Evolutionary conservation across 768 basidiomycete species (phyloP), one percentile per base, ranked within the genome.

Genomic region (Phylloporus rhodoxanthus): DNA sequence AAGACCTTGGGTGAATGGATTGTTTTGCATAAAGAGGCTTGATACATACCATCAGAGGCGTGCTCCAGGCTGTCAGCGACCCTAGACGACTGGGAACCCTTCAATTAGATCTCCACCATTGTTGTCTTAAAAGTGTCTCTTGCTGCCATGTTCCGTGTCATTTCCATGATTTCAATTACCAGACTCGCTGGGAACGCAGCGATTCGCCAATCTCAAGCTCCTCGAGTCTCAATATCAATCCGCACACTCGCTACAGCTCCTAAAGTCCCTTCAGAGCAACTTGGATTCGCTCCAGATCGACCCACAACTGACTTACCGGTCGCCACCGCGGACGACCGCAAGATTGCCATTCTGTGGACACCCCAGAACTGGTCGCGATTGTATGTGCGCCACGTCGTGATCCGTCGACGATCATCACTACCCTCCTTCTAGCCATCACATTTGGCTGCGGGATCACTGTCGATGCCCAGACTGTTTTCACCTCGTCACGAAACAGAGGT

Each of bases 361-460:
- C 77, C 80, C 9, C 74, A 76, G 51, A 77, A 72, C 2, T 85
- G 82, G 79, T 87, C 89, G 3, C 73, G 82, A 68, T 93, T 85
- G 91, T 91, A 63, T 55, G 87, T 75, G 38, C 32, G 30, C 37
- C 13, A 23, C 17, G 17, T 21, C 20, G 14, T 26, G 45, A 50
- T 39, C 28, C 15, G 30, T 38, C 46, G 29, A 47, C 19, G 38
- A 39, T 23, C 21, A 8, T 39, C 40, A 23, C n/a, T 19, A 9
- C 3, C 34, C n/a, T 6, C n/a, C 21, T 38, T 55, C 23, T 56
- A 97, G 94, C 62, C 91, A 95, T 63, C 82, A 92, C 59, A 79
- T 91, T 34, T 96, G 91, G 87, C 71, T 97, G 20, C 75, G 91
- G 38, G 95, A 97, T 61, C 94, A 97, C 57, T 98, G 95, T 64